Evolutionary conservation across 495 filamentous ascomycete species (phyloP), one percentile per base, ranked within the genome.

Genomic region (Aspergillus indologenus): DNA sequence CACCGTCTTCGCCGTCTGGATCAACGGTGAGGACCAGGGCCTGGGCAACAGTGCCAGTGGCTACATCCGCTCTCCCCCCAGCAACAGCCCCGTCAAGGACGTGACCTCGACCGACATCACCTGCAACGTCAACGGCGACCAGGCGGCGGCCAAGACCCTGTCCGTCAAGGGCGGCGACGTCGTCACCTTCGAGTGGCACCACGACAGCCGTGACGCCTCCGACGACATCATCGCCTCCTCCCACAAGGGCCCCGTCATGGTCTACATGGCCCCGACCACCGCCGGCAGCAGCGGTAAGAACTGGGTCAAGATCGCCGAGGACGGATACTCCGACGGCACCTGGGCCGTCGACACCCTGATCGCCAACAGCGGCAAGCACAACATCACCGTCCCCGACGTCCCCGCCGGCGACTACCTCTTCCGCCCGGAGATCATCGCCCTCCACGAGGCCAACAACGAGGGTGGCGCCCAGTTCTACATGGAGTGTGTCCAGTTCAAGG

Each of bases 121-220:
- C 53, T 67, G 64, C 59, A 67, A 67, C 57, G 61, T 67, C 44
- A 64, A 64, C 59, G 63, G 63, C 31, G 56, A 54, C 56, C 31
- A 34, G 21, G 61, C 61, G 40, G 51, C 64, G 26, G 61, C 64
- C 8, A 57, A 63, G 53, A 67, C 64, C 24, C 53, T 67, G 34
- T 47, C 57, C 14, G 64, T 67, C 58, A 56, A 59, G 54, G 53
- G 58, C 40, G 64, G 64, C n/a, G 64, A 67, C 64, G 61, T 61
- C 58, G 48, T 67, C 56, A 67, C 64, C 49, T 67, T 67, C 54
- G 64, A 67, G 53, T 67, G 64, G 64, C 64, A 67, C 64, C 64
- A 67, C 61, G 34, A 62, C 56, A 52, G 23, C 56, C 64, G 64
- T 18, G 34, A 49, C 23, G 47, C 43, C 44, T 61, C 61, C 17